phyloP scores from a whole-genome alignment of 352 stramenopile genomes.

The Nothophytophthora sp. region DNA sequence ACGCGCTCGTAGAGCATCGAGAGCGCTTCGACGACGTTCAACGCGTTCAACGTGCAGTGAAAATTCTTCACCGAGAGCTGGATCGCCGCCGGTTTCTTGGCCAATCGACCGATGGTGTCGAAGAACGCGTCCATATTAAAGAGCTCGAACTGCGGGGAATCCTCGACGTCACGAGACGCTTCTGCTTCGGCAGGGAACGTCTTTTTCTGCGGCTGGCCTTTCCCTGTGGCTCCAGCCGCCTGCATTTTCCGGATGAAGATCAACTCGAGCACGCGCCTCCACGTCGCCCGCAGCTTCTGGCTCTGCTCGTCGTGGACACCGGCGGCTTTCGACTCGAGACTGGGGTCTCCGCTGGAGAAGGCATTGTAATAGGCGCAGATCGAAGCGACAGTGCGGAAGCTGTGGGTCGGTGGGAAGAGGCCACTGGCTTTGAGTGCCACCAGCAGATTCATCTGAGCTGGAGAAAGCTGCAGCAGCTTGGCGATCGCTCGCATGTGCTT shows the following conservation, averaged over 20 bases:
- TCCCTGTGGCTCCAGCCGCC: constrained; percentile 7
- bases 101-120: constrained; percentile 44
- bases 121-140: constrained; percentile 68
- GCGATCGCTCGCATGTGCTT: constrained; percentile 57
- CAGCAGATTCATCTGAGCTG: constrained; percentile 67
- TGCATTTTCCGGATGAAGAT: constrained; percentile 62
- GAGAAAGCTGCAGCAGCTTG: constrained; percentile 42
- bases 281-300: constrained; percentile 35
- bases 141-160: constrained; percentile 39
- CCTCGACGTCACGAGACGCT: background rate
- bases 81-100: constrained; percentile 48
- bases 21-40: constrained; percentile 59
- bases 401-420: constrained; percentile 46
- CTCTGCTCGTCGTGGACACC: constrained; percentile 15
- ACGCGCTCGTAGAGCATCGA: constrained; percentile 67
- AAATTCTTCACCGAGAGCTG: constrained; percentile 56
- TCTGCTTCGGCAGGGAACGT: background rate
- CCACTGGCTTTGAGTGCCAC: constrained; percentile 51
- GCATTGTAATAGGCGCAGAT: constrained; percentile 67
- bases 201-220: constrained; percentile 6
- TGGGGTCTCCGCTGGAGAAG: constrained; percentile 46
- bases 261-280: constrained; percentile 60
- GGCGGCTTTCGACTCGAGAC: constrained; percentile 25
- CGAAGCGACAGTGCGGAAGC: constrained; percentile 44
- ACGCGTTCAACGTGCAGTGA: constrained; percentile 55